Percentiles rank a stretch among this genome's conserved stretches.
Conservation (phyloP, 2,329 filamentous ascomycete species). For the Clonostachys rhizophaga region DNA sequence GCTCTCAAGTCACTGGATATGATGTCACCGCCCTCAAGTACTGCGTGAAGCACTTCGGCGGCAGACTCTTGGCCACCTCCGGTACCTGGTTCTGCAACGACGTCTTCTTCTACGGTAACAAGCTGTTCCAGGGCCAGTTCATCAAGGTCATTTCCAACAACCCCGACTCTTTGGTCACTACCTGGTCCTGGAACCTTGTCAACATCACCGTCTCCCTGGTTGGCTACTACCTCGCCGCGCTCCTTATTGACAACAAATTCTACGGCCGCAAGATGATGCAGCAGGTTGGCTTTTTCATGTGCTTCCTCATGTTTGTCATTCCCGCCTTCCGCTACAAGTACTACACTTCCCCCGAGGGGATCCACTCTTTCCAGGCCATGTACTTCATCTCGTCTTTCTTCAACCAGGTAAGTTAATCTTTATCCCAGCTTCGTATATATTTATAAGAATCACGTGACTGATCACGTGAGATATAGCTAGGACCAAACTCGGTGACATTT, state of each 20-base stretch:
- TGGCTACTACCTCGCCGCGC: constrained; percentile 86
- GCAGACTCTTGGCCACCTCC: constrained; percentile 80
- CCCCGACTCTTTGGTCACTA: constrained; percentile 71
- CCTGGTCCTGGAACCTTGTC: constrained; percentile 89
- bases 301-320: constrained; percentile 89
- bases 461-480: too few relatives aligned
- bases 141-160: constrained; percentile 73
- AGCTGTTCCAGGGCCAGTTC: constrained; percentile 91
- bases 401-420: too few relatives aligned
- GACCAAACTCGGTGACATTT: too few relatives aligned
- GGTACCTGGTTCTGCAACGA: constrained; percentile 95
- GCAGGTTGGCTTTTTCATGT: constrained; percentile 87
- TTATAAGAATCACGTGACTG: too few relatives aligned
- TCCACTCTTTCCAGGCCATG: constrained; percentile 94
- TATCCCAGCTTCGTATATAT: too few relatives aligned
- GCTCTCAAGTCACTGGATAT: constrained; percentile 84
- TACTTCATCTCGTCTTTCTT: constrained; percentile 98
- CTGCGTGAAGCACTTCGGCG: constrained; percentile 79
- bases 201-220: constrained; percentile 82
- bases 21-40: constrained; percentile 77
- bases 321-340: constrained; percentile 85
- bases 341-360: constrained; percentile 67
- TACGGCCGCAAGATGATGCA: constrained; percentile 97
- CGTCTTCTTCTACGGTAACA: constrained; percentile 99
- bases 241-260: constrained; percentile 92